These are phyloP conservation scores for Staphylotrichum tortipilum DNA, from an alignment of 495 filamentous ascomycete genomes.

Conservation along the genomic window DNA sequence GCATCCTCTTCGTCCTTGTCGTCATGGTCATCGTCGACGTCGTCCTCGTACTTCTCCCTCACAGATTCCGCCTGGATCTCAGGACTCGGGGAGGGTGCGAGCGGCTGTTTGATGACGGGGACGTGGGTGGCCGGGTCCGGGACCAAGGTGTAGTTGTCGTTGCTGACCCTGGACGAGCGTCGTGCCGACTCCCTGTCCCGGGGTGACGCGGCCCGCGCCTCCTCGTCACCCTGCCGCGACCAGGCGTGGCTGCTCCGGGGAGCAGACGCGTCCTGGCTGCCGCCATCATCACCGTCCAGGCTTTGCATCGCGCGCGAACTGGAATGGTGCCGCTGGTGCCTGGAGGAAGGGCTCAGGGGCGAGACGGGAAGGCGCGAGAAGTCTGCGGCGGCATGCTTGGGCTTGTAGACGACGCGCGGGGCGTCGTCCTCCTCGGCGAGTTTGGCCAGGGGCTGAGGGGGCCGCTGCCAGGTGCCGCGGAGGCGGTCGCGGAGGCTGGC, in stretches of 20 bases:
- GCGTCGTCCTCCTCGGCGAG: constrained; percentile 11
- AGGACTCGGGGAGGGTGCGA: background rate
- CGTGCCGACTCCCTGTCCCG: background rate
- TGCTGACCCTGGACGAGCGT: background rate
- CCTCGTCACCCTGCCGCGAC: background rate
- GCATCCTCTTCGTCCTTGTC: too few species aligned
- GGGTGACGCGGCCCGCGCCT: background rate
- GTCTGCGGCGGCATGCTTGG: constrained; percentile 25
- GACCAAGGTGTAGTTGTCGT: background rate
- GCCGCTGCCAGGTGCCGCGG: constrained; percentile 15
- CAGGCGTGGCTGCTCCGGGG: background rate
- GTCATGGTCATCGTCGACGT: too few species aligned
- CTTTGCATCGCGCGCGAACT: constrained; percentile 5
- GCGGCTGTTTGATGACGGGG: background rate
- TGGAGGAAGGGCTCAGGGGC: background rate
- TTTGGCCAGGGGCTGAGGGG: background rate
- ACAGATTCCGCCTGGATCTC: too few species aligned
- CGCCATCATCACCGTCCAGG: constrained; percentile 3
- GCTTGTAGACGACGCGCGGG: constrained; percentile 19
- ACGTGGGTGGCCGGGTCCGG: constrained; percentile 4
- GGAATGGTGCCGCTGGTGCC: background rate
- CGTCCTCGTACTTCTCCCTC: too few species aligned
- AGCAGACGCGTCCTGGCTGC: too few species aligned
- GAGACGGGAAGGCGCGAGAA: constrained; percentile 17
- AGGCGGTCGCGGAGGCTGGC: constrained; percentile 21